phyloP scores from a whole-genome alignment of 2,329 filamentous ascomycete species.

The Cladosporium colombiae region DNA sequence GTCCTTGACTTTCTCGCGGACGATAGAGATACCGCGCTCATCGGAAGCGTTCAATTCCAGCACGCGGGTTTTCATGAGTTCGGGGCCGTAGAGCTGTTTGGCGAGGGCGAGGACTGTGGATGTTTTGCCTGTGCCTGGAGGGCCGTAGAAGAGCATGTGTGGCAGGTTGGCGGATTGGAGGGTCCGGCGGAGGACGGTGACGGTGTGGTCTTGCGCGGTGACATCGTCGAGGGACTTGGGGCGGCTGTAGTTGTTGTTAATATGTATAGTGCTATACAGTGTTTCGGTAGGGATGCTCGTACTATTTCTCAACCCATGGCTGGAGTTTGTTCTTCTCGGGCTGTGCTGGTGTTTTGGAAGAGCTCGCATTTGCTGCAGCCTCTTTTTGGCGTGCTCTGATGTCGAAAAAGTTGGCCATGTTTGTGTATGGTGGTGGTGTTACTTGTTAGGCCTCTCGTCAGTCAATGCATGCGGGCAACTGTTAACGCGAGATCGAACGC shows the following conservation, averaged over 20 bases:
- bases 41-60: slow-evolving; percentile 99
- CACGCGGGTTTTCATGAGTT: slow-evolving; percentile 89
- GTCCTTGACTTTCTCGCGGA: slow-evolving; percentile 96
- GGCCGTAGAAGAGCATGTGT: slow-evolving; percentile 99
- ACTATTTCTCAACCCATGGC: slow-evolving; percentile 99
- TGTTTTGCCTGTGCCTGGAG: slow-evolving; percentile 96
- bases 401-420: slow-evolving; percentile 92
- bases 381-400: slow-evolving; percentile 77
- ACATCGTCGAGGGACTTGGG: slow-evolving; percentile 94
- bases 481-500: not conserved
- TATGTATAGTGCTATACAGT: not conserved
- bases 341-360: slow-evolving; percentile 65
- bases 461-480: slow-evolving; percentile 5
- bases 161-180: slow-evolving; percentile 96
- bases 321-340: slow-evolving; percentile 70
- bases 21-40: slow-evolving; percentile 95
- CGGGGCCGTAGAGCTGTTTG: slow-evolving; percentile 95
- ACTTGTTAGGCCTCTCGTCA: not conserved
- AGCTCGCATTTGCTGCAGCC: slow-evolving; percentile 71
- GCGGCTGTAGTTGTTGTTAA: slow-evolving; percentile 59
- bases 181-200: slow-evolving; percentile 86
- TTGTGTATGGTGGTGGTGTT: not conserved
- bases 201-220: slow-evolving; percentile 94
- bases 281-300: slow-evolving; percentile 28
- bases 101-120: slow-evolving; percentile 95